Evolutionary conservation across 371 early-diverging fungal genomes (phyloP), one percentile per base, ranked within the genome.

Genomic region (Chytridium lagenaria): DNA sequence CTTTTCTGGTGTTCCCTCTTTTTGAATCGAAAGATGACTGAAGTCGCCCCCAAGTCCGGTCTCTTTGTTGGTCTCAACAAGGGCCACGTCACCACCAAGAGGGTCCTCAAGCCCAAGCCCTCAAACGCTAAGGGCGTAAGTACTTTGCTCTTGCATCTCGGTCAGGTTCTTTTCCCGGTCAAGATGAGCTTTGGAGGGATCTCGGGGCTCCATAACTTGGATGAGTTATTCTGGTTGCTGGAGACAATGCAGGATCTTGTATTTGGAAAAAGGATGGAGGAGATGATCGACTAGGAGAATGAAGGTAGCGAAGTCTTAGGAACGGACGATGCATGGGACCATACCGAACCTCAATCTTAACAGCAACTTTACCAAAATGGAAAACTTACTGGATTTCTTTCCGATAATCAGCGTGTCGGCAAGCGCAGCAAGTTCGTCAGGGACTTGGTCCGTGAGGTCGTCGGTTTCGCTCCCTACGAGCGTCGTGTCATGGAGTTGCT

Each of bases 401-500:
- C 55, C 12, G 23, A n/a, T 22, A 7, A 5, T 52, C 83, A 92
- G 91, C 85, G 82, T 80, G 84, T 89, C 78, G 85, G 89, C 84
- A 93, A 93, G 90, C 93, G 95, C 81, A 91, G 91, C 79, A 84
- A 84, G 82, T 96, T 98, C 81, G 96, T 99, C 72, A 93, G 93
- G 83, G 91, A 90, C 80, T 82, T 98, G 77, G 85, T 98, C 83
- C 96, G 98, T 81, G 99, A 99, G 88, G 98, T 99, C 55, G 91
- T 90, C 76, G 99, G 99, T 72, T 98, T 93, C 81, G 95, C 99
- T 70, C 99, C 99, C 75, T 99, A 98, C 83, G 99, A 99, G 88
- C 94, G 93, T 82, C 94, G 99, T 84, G 92, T 98, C 79, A 96
- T 99, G 96, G 99, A 99, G 90, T 90, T 99, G 93, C 88, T 99